These are phyloP conservation scores for Cystobasidium slooffiae DNA, from an alignment of 1,284 basidiomycete species.

Conservation along the genomic window DNA sequence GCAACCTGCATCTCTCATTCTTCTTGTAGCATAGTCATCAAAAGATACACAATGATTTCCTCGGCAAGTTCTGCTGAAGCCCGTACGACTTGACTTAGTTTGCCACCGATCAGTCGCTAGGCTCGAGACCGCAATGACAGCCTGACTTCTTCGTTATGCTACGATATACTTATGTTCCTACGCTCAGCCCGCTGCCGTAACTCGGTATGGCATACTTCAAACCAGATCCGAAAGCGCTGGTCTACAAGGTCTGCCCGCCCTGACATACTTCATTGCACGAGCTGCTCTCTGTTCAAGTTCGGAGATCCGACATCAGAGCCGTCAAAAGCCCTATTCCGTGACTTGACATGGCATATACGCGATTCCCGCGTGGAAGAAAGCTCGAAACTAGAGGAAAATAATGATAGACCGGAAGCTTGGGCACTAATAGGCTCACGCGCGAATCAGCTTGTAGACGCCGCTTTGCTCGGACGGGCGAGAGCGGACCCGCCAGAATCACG, in stretches of 20 bases:
- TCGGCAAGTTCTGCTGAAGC: too few relatives aligned
- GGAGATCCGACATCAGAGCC: conserved; percentile 41
- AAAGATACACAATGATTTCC: too few relatives aligned
- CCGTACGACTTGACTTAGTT: too few relatives aligned
- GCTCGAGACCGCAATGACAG: too few relatives aligned
- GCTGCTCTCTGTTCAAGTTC: conserved; percentile 34
- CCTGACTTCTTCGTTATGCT: too few relatives aligned
- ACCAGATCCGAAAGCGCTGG: too few relatives aligned
- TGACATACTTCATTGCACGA: conserved; percentile 22
- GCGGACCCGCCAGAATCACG: conserved; percentile 28
- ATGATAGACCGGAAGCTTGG: conserved; percentile 29
- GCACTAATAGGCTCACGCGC: conserved; percentile 31
- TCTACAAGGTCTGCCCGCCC: not conserved
- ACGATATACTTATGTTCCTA: too few relatives aligned
- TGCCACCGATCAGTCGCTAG: too few relatives aligned
- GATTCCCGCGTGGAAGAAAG: not conserved
- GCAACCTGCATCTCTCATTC: too few relatives aligned
- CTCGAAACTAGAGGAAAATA: not conserved
- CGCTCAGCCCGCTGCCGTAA: too few relatives aligned
- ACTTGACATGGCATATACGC: conserved; percentile 19
- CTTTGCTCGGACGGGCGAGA: conserved; percentile 34
- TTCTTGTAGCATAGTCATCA: too few relatives aligned
- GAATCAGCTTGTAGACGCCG: conserved; percentile 19
- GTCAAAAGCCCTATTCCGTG: conserved; percentile 18
- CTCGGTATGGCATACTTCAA: too few relatives aligned